Percentiles rank a stretch among this genome's conserved stretches.
Evolutionary conservation across 2,329 filamentous ascomycete species (phyloP).

Genomic region (Aspergillus pseudoterreus): DNA sequence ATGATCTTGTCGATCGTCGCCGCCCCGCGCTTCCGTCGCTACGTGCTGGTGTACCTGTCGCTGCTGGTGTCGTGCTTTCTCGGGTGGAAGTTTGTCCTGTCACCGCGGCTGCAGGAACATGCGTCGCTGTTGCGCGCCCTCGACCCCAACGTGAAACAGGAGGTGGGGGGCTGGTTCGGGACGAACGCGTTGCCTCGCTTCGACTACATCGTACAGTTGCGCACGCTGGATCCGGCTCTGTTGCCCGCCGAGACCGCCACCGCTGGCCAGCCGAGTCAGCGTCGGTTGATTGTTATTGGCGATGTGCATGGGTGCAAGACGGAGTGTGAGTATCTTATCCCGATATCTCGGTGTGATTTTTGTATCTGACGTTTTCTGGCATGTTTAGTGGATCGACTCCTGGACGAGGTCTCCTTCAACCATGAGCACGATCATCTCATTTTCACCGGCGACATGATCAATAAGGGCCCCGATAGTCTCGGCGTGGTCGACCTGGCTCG

Average conservation of each 20-base stretch:
- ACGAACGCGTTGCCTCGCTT: constrained; percentile 47
- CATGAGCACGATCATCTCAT: constrained; percentile 67
- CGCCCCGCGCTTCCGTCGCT: constrained; percentile 42
- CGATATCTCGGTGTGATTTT: not conserved
- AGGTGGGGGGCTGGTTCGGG: constrained; percentile 41
- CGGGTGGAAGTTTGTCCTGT: constrained; percentile 32
- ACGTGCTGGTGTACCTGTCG: constrained; percentile 31
- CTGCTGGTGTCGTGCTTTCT: constrained; percentile 29
- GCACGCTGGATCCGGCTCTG: constrained; percentile 45
- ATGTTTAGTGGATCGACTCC: constrained; percentile 50
- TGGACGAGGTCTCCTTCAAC: constrained; percentile 65
- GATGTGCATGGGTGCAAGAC: constrained; percentile 87
- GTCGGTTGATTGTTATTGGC: constrained; percentile 74
- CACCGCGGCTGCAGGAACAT: constrained; percentile 31
- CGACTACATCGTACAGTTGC: constrained; percentile 49
- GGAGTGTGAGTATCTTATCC: constrained; percentile 49
- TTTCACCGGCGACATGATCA: constrained; percentile 73
- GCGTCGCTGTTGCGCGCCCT: constrained; percentile 27
- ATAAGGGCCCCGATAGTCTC: constrained; percentile 78
- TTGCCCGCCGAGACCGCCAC: constrained; percentile 36
- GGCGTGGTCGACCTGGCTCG: constrained; percentile 76
- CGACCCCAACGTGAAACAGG: constrained; percentile 24
- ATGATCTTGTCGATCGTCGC: constrained; percentile 30
- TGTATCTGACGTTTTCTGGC: not conserved
- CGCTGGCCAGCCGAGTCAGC: constrained; percentile 28